Conservation (phyloP, 2,329 filamentous ascomycete genomes). For the Phialophora chinensis region DNA sequence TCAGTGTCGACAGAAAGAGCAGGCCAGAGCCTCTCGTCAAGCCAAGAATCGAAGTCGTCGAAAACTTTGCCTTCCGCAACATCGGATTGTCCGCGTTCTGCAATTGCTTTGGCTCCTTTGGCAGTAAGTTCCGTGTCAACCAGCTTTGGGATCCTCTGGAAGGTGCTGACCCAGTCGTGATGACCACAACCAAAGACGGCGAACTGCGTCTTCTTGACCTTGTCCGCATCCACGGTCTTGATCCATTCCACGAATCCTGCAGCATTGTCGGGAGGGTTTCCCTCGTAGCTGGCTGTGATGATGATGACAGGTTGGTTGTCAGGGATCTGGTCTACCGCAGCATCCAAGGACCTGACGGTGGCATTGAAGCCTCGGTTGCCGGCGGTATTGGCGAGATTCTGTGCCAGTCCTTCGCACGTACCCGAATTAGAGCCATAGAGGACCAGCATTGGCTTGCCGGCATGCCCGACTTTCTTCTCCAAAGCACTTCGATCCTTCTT, state of each 20-base stretch:
- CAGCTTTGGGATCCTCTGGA: constrained; percentile 69
- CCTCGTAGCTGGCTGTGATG: constrained; percentile 75
- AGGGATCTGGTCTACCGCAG: constrained; percentile 65
- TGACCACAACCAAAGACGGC: constrained; percentile 74
- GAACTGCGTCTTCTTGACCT: constrained; percentile 65
- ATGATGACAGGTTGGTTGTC: constrained; percentile 68
- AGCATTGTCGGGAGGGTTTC: constrained; percentile 75
- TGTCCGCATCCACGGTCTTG: constrained; percentile 56
- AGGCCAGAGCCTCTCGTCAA: constrained; percentile 62
- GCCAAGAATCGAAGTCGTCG: constrained; percentile 71
- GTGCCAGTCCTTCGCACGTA: constrained; percentile 73
- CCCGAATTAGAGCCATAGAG: constrained; percentile 77
- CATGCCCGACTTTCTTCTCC: constrained; percentile 21
- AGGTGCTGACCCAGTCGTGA: constrained; percentile 62
- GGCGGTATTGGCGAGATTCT: constrained; percentile 66
- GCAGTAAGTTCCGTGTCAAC: constrained; percentile 62
- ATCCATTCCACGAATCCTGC: constrained; percentile 72
- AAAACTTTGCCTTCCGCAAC: constrained; percentile 70
- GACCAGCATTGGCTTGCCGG: constrained; percentile 63
- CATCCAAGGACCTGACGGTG: constrained; percentile 64
- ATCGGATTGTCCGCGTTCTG: constrained; percentile 57
- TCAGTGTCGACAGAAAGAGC: constrained; percentile 51
- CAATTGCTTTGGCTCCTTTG: constrained; percentile 58
- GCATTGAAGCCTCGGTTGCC: constrained; percentile 64
- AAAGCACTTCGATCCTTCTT: constrained; percentile 17